Base-by-base conservation (phyloP, 2,329 filamentous ascomycete species). In the Diplodia seriata region DNA sequence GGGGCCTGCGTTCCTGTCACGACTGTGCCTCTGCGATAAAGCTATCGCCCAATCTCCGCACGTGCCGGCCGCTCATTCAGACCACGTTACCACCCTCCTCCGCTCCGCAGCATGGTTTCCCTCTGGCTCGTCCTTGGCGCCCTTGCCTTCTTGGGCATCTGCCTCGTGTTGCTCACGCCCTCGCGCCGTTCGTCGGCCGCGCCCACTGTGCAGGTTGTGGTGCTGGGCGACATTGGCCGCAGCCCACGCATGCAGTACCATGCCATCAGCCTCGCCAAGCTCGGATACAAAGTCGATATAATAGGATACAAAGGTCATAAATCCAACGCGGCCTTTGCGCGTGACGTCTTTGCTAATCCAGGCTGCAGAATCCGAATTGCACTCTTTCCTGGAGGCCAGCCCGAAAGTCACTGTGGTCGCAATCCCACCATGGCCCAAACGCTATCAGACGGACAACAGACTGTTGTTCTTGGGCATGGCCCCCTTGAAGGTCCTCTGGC, bases 171-270 rank as follows among this genome's bases (percentile, higher is more conserved):
- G 31, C 70, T 87, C 63, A 81, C 83, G 8, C 76, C 66, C 11
- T 61, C 66, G 5, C 56, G 66, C 2, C 54, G 61, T 26, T 43
- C 66, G 1, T 18, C 43, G n/a, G 55, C 49, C 33, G 12, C 62
- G 6, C 23, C 33, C 9, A 85, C 84, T 0, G 86, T 94, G 53
- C 93, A 97, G 79, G 88, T 99, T 64, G 85, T 99, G 18, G 95
- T 99, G 20, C 86, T 99, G 33, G 95, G 95, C 54, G 95, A 99
- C 76, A 94, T 99, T 77, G 95, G 95, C 49, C 89, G 94, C 55
- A 98, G 94, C 77, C 95, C 95, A 61, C 92, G 95, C 68, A 99
- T 99, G 94, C 94, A 98, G 76, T 98, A 99, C 74, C 95, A 99
- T 85, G 94, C 94, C 23, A 83, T 97, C 72, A 98, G 94, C 77